Percentiles rank a stretch among this genome's conserved stretches.
These are phyloP conservation scores for Sporothrix luriei DNA, from an alignment of 2,329 filamentous ascomycete species.

Conservation along the genomic window DNA sequence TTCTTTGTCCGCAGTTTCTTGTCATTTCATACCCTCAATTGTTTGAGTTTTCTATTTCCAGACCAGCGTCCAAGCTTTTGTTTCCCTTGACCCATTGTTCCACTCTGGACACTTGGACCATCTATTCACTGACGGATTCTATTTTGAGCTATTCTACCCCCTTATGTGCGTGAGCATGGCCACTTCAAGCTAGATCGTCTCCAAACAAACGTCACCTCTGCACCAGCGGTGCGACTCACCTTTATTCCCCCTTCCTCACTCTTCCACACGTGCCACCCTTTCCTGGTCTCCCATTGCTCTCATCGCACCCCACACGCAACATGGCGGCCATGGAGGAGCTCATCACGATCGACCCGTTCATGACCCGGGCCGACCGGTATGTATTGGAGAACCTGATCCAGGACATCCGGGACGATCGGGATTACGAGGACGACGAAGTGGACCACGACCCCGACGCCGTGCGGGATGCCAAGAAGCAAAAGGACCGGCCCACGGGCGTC, in stretches of 20 bases:
- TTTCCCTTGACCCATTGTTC: neutral
- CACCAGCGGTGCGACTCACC: neutral
- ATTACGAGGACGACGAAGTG: constrained; percentile 34
- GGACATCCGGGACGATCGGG: constrained; percentile 43
- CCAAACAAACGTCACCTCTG: constrained; percentile 2
- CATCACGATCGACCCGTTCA: constrained; percentile 46
- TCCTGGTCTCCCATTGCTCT: no score
- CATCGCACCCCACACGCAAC: neutral
- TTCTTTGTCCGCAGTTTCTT: neutral
- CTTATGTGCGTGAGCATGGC: constrained; percentile 20
- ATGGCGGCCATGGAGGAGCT: constrained; percentile 31
- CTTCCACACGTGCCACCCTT: neutral
- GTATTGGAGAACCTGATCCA: constrained; percentile 47
- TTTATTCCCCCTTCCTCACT: neutral
- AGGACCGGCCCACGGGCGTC: neutral
- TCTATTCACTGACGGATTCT: constrained; percentile 5
- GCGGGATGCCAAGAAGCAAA: constrained; percentile 28
- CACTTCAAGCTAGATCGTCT: constrained; percentile 18
- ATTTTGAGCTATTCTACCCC: constrained; percentile 20
- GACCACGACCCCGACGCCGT: constrained; percentile 31
- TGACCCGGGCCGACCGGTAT: constrained; percentile 48
- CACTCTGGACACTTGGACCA: neutral
- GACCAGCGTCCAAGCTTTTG: neutral
- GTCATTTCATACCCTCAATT: no score
- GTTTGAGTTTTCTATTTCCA: neutral